Percentiles rank a stretch among this genome's conserved stretches.
Conservation (phyloP, 495 filamentous ascomycete species). For the Tuber calosporum region DNA sequence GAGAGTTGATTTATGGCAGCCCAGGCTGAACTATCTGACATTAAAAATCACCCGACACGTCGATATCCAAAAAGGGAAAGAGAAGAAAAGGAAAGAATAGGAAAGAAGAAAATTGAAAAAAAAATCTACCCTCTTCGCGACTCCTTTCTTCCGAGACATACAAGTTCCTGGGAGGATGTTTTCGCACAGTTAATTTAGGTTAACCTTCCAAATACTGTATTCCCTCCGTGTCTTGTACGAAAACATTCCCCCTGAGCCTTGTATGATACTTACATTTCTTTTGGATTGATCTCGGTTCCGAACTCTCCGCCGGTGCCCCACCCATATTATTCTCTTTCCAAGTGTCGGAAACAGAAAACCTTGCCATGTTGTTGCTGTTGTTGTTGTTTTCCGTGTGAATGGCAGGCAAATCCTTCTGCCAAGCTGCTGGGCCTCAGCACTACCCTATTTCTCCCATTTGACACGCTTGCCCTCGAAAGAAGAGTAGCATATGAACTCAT, state of each 20-base stretch:
- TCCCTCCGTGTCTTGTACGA: no score
- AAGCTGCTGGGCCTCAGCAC: background rate
- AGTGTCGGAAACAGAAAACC: background rate
- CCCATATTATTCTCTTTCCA: background rate
- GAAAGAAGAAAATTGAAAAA: no score
- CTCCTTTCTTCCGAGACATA: background rate
- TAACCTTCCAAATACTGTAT: no score
- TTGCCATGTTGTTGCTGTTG: background rate
- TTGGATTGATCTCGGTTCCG: background rate
- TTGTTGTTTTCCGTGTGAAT: no score
- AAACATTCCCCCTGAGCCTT: no score
- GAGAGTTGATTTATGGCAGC: background rate
- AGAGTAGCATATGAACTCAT: conserved; percentile 71
- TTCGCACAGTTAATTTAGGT: no score
- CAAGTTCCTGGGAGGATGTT: no score
- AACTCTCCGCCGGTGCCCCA: background rate
- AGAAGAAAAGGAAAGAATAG: background rate
- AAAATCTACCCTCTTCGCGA: background rate
- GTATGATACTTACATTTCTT: background rate
- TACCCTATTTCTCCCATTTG: conserved; percentile 43
- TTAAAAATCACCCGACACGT: background rate
- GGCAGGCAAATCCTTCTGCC: background rate
- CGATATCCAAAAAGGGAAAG: background rate
- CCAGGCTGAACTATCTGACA: background rate
- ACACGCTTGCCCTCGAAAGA: conserved; percentile 60